Conservation (phyloP, 2,329 filamentous ascomycete genomes). For the Clonostachys chloroleuca region DNA sequence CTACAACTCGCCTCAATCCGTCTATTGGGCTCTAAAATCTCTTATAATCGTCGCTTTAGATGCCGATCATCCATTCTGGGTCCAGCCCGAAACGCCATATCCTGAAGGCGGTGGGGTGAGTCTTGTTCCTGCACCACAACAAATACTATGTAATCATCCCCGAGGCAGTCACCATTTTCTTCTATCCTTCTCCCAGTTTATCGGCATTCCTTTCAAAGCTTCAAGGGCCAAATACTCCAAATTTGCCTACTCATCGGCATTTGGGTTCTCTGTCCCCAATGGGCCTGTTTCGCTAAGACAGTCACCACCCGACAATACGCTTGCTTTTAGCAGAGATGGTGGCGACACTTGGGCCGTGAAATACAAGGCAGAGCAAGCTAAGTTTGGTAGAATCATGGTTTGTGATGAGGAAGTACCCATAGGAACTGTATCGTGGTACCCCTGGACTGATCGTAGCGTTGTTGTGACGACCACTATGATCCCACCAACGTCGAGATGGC, state of each 20-base stretch:
- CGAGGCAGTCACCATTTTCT: constrained; percentile 24
- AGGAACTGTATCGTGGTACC: constrained; percentile 6
- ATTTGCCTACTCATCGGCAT: constrained; percentile 37
- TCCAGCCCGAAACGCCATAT: constrained; percentile 22
- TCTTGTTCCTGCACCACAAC: constrained; percentile 21
- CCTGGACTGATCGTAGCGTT: constrained; percentile 5
- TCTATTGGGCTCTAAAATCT: constrained; percentile 49
- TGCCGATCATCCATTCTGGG: constrained; percentile 37
- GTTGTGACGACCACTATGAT: constrained; percentile 7
- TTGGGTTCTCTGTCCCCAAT: constrained; percentile 31
- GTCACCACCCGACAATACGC: constrained; percentile 26
- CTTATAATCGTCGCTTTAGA: constrained; percentile 34
- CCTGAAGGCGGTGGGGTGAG: constrained; percentile 2
- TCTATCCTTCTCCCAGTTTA: constrained; percentile 25
- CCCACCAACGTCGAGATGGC: constrained; percentile 38
- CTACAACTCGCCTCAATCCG: constrained; percentile 52
- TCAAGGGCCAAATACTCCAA: constrained; percentile 33
- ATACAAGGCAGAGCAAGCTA: constrained; percentile 4
- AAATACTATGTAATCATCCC: constrained; percentile 35
- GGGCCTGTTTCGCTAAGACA: constrained; percentile 19
- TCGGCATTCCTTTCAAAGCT: constrained; percentile 19
- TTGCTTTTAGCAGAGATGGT: constrained; percentile 7
- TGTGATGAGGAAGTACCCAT: constrained; percentile 3
- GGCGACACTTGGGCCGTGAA: constrained; percentile 7
- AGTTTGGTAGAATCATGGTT: background rate